phyloP scores from a whole-genome alignment of 331 rosid species.

The Cydonia oblonga region DNA sequence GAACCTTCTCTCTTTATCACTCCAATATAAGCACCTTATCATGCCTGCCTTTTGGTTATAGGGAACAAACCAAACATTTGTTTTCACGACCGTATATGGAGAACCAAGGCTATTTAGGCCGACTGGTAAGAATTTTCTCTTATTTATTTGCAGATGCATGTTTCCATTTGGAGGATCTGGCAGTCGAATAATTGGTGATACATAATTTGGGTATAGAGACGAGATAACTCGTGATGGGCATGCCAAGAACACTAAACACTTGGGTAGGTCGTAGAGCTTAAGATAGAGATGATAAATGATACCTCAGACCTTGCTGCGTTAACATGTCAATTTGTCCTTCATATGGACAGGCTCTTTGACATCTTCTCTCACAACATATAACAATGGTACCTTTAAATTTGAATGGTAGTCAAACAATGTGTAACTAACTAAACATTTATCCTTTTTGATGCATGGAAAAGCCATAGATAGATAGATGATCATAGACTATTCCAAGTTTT shows the following conservation, averaged over 20 bases:
- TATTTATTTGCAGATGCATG: not conserved
- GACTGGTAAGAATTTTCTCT: constrained; percentile 56
- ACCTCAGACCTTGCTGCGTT: not conserved
- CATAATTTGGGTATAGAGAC: not conserved
- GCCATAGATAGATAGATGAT: not conserved
- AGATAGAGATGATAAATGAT: not conserved
- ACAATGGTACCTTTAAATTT: not conserved
- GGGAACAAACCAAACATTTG: constrained; percentile 90
- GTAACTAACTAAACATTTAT: not conserved
- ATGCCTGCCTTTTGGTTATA: constrained; percentile 13
- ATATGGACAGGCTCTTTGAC: not conserved
- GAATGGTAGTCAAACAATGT: not conserved
- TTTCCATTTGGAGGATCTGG: constrained; percentile 3
- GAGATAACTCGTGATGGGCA: not conserved
- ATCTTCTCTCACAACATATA: not conserved
- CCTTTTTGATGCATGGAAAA: not conserved
- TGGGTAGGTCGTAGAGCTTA: not conserved
- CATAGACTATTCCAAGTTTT: not conserved
- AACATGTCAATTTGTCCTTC: not conserved
- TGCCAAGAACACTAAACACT: not conserved
- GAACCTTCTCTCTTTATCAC: not conserved
- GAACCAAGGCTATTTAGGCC: constrained; percentile 88
- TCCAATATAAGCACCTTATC: not conserved
- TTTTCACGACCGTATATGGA: constrained; percentile 83
- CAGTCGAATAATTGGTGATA: not conserved